Evolutionary conservation across 2,329 filamentous ascomycete species (phyloP).

Genomic region (Botrytis cinerea): DNA sequence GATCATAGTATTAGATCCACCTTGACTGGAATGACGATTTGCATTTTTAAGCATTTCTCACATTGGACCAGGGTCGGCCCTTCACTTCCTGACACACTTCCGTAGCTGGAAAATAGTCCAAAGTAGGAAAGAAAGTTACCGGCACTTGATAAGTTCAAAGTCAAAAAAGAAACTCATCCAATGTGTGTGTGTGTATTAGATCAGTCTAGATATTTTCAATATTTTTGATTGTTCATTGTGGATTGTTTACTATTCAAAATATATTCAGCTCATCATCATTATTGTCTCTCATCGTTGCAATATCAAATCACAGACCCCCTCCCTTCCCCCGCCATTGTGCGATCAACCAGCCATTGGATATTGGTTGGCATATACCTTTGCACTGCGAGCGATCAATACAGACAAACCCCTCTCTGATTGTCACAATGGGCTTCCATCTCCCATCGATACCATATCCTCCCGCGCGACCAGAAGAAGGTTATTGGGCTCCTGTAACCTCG

Average conservation of each 20-base stretch:
- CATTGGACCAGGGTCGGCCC: background rate
- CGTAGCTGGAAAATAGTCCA: background rate
- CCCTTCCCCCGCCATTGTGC: constrained; percentile 1
- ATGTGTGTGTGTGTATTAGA: background rate
- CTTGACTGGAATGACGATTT: constrained; percentile 7
- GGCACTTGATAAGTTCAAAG: background rate
- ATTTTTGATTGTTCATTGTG: background rate
- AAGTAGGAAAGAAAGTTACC: background rate
- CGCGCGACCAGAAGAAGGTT: constrained; percentile 38
- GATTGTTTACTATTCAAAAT: no score
- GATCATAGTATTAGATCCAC: background rate
- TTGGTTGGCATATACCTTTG: background rate
- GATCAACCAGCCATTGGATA: background rate
- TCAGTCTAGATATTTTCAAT: background rate
- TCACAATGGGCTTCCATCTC: constrained; percentile 34
- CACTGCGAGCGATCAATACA: background rate
- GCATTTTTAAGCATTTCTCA: constrained; percentile 12
- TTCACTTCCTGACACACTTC: constrained; percentile 1
- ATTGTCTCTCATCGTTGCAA: background rate
- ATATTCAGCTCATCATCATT: background rate
- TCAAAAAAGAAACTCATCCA: background rate
- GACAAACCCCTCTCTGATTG: background rate
- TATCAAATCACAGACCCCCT: background rate
- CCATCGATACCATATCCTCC: constrained; percentile 42
- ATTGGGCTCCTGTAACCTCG: constrained; percentile 42